Percentiles rank a stretch among this genome's conserved stretches.
These are phyloP conservation scores for Fraxinus baroniana DNA, from an alignment of 305 asterid species.

Conservation along the genomic window DNA sequence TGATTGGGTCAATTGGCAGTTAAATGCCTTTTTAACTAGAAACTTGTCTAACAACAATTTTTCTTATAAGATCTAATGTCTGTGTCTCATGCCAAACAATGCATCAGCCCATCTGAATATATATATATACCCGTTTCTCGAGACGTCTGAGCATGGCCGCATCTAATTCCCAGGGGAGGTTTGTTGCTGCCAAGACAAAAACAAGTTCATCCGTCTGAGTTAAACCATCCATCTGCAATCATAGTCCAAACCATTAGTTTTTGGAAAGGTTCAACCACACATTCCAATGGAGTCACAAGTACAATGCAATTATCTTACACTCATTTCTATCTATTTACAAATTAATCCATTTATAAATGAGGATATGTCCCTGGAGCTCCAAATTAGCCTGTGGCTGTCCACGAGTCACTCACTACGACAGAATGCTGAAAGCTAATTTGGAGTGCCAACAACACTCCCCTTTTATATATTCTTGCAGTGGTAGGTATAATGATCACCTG, in stretches of 20 bases:
- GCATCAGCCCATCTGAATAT: conserved; percentile 13
- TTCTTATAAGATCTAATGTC: not conserved
- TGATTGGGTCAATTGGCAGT: not conserved
- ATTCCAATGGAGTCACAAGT: not conserved
- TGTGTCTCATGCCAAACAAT: not conserved
- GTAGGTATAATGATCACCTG: conserved; percentile 56
- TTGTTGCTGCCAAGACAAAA: conserved; percentile 96
- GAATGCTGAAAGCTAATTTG: not conserved
- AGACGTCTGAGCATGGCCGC: conserved; percentile 99
- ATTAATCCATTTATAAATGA: not conserved
- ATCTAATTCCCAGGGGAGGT: conserved; percentile 98
- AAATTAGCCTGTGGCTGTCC: not conserved
- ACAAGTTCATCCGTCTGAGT: conserved; percentile 83
- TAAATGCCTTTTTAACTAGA: not conserved
- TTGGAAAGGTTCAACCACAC: not conserved
- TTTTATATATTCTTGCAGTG: conserved; percentile 4
- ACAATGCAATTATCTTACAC: not conserved
- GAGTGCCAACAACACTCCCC: not conserved
- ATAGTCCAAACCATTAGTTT: conserved; percentile 34
- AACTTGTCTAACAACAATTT: not conserved
- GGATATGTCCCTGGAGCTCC: not conserved
- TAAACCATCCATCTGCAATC: conserved; percentile 99
- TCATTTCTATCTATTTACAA: not conserved
- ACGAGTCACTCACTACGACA: not conserved
- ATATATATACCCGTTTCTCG: conserved; percentile 69